phyloP scores from a whole-genome alignment of 2,329 filamentous ascomycete species.

The Exophiala bonariae region DNA sequence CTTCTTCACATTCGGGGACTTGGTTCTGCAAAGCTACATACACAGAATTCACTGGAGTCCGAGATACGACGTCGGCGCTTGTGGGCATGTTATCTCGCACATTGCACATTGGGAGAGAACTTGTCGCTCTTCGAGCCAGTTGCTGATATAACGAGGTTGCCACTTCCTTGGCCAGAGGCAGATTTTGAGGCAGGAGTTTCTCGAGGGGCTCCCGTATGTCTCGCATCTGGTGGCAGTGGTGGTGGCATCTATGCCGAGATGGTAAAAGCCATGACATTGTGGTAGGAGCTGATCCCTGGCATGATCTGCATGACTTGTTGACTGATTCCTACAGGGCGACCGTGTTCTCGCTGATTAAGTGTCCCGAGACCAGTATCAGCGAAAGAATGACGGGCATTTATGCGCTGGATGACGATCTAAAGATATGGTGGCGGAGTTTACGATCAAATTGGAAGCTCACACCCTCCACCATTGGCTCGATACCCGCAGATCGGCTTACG shows the following conservation, averaged over 20 bases:
- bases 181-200: conserved; percentile 9
- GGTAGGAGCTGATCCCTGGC: conserved; percentile 10
- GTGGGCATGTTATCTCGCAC: conserved; percentile 16
- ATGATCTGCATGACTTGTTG: neutral
- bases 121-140: conserved; percentile 8
- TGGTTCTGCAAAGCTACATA: neutral
- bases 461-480: neutral
- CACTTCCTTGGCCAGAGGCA: conserved; percentile 8
- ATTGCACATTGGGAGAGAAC: conserved; percentile 4
- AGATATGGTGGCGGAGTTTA: conserved; percentile 6
- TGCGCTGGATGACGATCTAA: conserved; percentile 3
- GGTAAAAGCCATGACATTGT: conserved; percentile 9
- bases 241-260: conserved; percentile 4
- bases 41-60: neutral
- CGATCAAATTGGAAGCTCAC: conserved; percentile 3
- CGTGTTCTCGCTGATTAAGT: conserved; percentile 3
- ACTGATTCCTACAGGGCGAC: neutral
- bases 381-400: conserved; percentile 5
- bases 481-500: conserved; percentile 1
- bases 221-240: neutral
- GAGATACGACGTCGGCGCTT: conserved; percentile 13
- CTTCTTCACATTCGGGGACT: conserved; percentile 7
- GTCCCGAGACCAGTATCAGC: conserved; percentile 1
- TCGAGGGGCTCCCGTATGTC: neutral
- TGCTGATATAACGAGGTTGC: conserved; percentile 1